Evolutionary conservation across 2,329 filamentous ascomycete species (phyloP).

Genomic region (Bisporella sp.): DNA sequence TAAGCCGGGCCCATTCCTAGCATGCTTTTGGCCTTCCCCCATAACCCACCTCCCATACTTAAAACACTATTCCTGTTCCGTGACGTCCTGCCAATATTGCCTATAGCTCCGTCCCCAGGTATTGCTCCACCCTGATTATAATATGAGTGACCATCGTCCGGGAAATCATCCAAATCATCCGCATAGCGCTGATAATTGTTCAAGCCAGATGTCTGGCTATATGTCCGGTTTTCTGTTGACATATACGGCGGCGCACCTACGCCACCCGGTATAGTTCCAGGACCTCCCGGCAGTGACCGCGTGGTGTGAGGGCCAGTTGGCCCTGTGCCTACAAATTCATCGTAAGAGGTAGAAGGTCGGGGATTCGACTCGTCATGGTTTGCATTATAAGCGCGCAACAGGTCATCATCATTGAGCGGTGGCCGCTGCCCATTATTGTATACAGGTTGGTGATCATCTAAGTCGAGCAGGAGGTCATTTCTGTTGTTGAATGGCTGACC

Average conservation of each 20-base stretch:
- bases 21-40: conserved; percentile 84
- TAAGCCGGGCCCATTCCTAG: conserved; percentile 82
- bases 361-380: conserved; percentile 54
- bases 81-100: conserved; percentile 56
- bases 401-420: conserved; percentile 73
- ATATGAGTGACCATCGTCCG: conserved; percentile 70
- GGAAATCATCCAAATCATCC: conserved; percentile 75
- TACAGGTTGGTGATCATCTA: conserved; percentile 61
- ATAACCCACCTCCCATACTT: conserved; percentile 75
- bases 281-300: conserved; percentile 31
- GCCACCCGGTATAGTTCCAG: conserved; percentile 18
- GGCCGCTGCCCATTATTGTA: conserved; percentile 74
- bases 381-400: conserved; percentile 63
- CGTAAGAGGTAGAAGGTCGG: conserved; percentile 86
- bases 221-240: conserved; percentile 15
- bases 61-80: conserved; percentile 72
- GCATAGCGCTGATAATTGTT: conserved; percentile 90
- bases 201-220: conserved; percentile 71
- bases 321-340: conserved; percentile 79
- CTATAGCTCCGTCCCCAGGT: conserved; percentile 48
- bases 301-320: conserved; percentile 42
- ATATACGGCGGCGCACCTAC: conserved; percentile 21
- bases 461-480: conserved; percentile 64
- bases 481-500: conserved; percentile 42
- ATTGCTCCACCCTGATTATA: conserved; percentile 69